phyloP scores from a whole-genome alignment of 768 basidiomycete species.

The Astraeus odoratus region DNA sequence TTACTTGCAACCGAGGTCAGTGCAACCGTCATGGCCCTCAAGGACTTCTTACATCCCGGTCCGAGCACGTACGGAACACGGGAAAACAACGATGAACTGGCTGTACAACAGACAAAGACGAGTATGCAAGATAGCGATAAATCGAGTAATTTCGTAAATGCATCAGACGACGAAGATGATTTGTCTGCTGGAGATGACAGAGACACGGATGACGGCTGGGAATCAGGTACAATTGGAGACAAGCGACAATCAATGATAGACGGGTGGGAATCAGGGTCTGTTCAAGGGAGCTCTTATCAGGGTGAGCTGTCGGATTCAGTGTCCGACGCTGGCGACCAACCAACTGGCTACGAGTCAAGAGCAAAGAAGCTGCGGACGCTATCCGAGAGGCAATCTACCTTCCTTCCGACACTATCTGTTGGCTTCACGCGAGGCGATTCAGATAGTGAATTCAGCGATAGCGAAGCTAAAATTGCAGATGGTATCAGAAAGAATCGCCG shows the following conservation, averaged over 20 bases:
- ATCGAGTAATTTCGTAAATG: neutral
- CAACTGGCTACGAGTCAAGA: slow-evolving; percentile 9
- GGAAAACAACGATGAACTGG: slow-evolving; percentile 9
- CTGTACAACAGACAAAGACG: slow-evolving; percentile 4
- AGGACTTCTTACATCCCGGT: slow-evolving; percentile 31
- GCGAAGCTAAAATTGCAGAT: slow-evolving; percentile 48
- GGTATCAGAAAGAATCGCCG: slow-evolving; percentile 75
- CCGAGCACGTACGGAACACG: slow-evolving; percentile 11
- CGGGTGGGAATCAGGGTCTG: slow-evolving; percentile 34
- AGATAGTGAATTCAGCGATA: slow-evolving; percentile 70
- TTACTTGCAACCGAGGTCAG: slow-evolving; percentile 54
- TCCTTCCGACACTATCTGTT: slow-evolving; percentile 82
- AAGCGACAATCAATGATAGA: slow-evolving; percentile 18
- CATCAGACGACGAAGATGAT: neutral
- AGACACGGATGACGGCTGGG: slow-evolving; percentile 28
- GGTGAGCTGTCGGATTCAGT: slow-evolving; percentile 31
- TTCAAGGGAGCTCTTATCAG: slow-evolving; percentile 23
- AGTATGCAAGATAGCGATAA: slow-evolving; percentile 5
- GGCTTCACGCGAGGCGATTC: slow-evolving; percentile 81
- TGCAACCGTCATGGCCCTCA: slow-evolving; percentile 44
- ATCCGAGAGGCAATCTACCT: slow-evolving; percentile 40
- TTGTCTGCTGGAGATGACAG: slow-evolving; percentile 1
- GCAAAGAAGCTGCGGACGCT: slow-evolving; percentile 17
- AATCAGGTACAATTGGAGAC: slow-evolving; percentile 37
- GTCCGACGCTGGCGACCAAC: slow-evolving; percentile 22